Base-by-base conservation (phyloP, 78 protist genomes). In the Mastigamoeba balamuthi region DNA sequence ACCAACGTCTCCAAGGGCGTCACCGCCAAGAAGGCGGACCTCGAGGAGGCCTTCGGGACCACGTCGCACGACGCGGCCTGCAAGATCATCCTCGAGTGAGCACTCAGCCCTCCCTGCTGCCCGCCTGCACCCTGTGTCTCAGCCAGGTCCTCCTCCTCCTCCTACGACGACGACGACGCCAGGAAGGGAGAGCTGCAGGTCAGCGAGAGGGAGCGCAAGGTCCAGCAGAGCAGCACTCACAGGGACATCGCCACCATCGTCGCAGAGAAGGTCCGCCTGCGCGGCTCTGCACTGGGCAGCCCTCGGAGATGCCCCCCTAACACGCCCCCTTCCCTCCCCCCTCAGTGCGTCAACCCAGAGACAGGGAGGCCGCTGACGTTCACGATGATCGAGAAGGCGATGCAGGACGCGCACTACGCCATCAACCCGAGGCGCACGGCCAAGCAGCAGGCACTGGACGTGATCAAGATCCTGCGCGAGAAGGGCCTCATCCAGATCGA, bases 121-220 rank as follows among this genome's bases (percentile, higher is more conserved):
- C n/a, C n/a, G n/a, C n/a, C n/a, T n/a, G n/a, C n/a, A n/a, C n/a
- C n/a, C n/a, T n/a, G n/a, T n/a, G n/a, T n/a, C n/a, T n/a, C n/a
- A n/a, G n/a, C n/a, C n/a, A n/a, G n/a, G n/a, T n/a, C n/a, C n/a
- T n/a, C n/a, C n/a, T n/a, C n/a, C n/a, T n/a, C n/a, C n/a, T n/a
- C n/a, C n/a, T n/a, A n/a, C n/a, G n/a, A n/a, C n/a, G n/a, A n/a
- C n/a, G n/a, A n/a, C n/a, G n/a, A n/a, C n/a, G n/a, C n/a, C 4
- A 82, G 76, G 10, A 94, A 88, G 41, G 98, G 98, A 3, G 94
- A 95, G 53, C 70, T 95, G 36, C 98, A 95, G 76, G 95, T 94
- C 8, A 70, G 92, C 4, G 84, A 80, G 17, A 84, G 87, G 63
- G 98, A 95, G 82, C 76, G 98, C 4, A 75, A 25, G 33, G 44